A percentile compares a stretch with the other conserved stretches of the same genome.
These are phyloP conservation scores for Elaeis oleifera DNA, from an alignment of 202 grass and related monocot species.

Conservation along the genomic window DNA sequence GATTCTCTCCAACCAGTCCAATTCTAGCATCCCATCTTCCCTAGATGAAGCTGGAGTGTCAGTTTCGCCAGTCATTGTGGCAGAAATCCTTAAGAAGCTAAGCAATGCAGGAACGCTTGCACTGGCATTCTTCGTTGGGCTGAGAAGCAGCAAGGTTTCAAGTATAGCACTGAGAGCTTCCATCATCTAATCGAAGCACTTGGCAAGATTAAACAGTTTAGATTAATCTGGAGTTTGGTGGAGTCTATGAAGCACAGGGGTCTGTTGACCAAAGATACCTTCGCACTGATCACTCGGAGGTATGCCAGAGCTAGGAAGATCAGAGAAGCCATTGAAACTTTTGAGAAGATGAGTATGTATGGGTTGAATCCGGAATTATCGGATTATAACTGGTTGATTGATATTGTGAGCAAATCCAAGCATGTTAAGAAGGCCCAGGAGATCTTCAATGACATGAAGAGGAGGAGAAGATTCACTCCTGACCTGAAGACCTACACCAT, in stretches of 20 bases:
- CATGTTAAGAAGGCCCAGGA: constrained; percentile 60
- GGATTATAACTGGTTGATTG: constrained; percentile 74
- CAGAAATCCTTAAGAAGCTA: constrained; percentile 50
- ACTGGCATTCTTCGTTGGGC: constrained; percentile 60
- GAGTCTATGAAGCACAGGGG: constrained; percentile 45
- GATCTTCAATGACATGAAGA: constrained; percentile 65
- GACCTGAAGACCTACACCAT: constrained; percentile 74
- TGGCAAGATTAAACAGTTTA: constrained; percentile 81
- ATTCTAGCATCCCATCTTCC: constrained; percentile 7
- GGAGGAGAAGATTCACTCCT: constrained; percentile 51
- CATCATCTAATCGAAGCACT: constrained; percentile 73
- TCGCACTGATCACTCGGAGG: constrained; percentile 49
- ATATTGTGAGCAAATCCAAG: constrained; percentile 58
- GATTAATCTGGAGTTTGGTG: constrained; percentile 65
- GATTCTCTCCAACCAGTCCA: constrained; percentile 28
- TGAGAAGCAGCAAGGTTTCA: constrained; percentile 56
- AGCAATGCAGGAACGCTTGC: constrained; percentile 55
- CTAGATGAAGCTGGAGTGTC: constrained; percentile 37
- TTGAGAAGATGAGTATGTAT: constrained; percentile 58
- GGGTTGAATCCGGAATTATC: constrained; percentile 46
- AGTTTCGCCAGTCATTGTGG: constrained; percentile 35
- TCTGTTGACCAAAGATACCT: constrained; percentile 55
- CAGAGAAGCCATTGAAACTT: constrained; percentile 57
- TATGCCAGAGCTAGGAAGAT: constrained; percentile 53
- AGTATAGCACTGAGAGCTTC: constrained; percentile 42